phyloP scores from a whole-genome alignment of 2,329 filamentous ascomycete genomes.

The Aureobasidium lini region DNA sequence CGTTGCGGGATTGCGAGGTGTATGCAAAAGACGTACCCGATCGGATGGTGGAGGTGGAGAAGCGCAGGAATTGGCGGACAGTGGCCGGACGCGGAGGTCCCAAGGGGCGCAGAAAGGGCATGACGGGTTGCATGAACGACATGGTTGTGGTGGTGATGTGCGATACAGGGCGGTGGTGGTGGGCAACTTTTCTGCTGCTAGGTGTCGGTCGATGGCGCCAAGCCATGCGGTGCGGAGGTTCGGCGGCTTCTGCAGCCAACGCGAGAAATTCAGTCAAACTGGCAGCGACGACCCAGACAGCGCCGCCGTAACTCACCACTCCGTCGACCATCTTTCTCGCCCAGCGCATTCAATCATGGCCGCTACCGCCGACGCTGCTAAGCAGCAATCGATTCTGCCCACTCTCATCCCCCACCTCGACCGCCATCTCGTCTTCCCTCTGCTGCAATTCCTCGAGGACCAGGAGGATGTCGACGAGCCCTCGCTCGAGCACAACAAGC shows the following conservation, averaged over 20 bases:
- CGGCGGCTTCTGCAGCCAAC: background rate
- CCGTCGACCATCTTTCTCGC: background rate
- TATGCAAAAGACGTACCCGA: slow-evolving; percentile 21
- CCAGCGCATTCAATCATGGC: slow-evolving; percentile 28
- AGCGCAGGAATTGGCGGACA: slow-evolving; percentile 33
- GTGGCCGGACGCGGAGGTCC: slow-evolving; percentile 30
- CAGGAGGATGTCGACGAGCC: slow-evolving; percentile 69
- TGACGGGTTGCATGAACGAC: slow-evolving; percentile 21
- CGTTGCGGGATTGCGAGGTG: background rate
- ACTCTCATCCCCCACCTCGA: slow-evolving; percentile 89
- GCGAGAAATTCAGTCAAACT: slow-evolving; percentile 5
- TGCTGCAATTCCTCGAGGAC: slow-evolving; percentile 83
- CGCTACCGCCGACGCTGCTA: slow-evolving; percentile 47
- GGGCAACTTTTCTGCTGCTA: slow-evolving; percentile 3
- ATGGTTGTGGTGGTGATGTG: slow-evolving; percentile 5
- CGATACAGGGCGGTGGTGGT: background rate
- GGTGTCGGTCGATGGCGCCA: background rate
- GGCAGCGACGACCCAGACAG: slow-evolving; percentile 13
- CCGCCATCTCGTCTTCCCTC: slow-evolving; percentile 90
- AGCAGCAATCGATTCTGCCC: slow-evolving; percentile 73
- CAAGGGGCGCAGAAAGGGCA: slow-evolving; percentile 35
- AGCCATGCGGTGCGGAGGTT: background rate
- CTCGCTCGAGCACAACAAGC: slow-evolving; percentile 61
- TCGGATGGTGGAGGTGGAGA: slow-evolving; percentile 29
- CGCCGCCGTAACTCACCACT: slow-evolving; percentile 4